Evolutionary conservation across 345 rosid species (phyloP).

Genomic region (Pugionium dolabratum): DNA sequence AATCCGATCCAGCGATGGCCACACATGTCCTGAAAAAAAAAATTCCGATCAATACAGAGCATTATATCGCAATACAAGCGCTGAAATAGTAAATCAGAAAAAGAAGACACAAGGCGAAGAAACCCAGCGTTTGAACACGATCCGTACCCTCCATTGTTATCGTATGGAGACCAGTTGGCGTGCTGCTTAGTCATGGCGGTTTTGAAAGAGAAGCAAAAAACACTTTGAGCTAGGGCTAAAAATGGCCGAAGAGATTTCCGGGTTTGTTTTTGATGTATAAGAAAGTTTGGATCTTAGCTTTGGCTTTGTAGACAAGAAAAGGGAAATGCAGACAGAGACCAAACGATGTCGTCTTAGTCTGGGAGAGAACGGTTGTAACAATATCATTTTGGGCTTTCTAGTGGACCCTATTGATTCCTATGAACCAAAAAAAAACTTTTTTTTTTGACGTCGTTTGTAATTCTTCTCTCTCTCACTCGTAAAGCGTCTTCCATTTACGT

Average conservation of each 20-base stretch:
- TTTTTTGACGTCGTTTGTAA: background rate
- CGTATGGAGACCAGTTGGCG: slow-evolving; percentile 85
- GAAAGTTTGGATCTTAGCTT: slow-evolving; percentile 36
- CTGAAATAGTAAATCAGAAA: background rate
- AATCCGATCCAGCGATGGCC: slow-evolving; percentile 91
- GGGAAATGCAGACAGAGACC: background rate
- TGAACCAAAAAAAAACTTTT: background rate
- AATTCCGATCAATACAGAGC: slow-evolving; percentile 1
- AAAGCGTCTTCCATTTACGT: slow-evolving; percentile 16
- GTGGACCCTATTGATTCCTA: slow-evolving; percentile 16
- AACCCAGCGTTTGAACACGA: background rate
- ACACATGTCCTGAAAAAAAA: slow-evolving; percentile 65
- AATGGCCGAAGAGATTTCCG: slow-evolving; percentile 1
- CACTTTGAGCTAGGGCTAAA: slow-evolving; percentile 11
- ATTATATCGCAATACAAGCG: background rate
- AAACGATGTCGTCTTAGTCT: background rate
- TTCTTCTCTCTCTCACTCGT: background rate
- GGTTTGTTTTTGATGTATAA: background rate
- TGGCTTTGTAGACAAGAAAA: slow-evolving; percentile 46
- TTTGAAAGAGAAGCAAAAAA: slow-evolving; percentile 4
- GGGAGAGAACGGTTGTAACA: background rate
- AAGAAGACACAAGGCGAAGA: background rate
- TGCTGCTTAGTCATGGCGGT: slow-evolving; percentile 77
- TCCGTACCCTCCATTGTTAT: slow-evolving; percentile 96
- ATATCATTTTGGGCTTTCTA: background rate